Evolutionary conservation across 192 early-diverging fungal genomes (phyloP).

Genomic region (Coemansia asiatica): DNA sequence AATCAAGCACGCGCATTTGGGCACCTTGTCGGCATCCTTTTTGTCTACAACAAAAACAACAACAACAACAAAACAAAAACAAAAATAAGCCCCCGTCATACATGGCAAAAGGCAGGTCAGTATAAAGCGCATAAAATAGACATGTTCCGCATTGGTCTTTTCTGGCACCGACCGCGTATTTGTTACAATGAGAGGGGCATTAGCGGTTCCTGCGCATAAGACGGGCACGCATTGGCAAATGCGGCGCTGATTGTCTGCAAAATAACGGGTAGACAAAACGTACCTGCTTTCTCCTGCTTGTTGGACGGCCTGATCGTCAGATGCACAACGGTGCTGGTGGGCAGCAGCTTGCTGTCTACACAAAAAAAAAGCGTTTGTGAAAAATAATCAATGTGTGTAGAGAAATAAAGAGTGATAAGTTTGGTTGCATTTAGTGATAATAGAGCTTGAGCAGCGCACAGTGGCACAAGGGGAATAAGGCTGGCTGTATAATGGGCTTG

Average conservation of each 20-base stretch:
- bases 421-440: background rate
- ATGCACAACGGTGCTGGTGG: conserved; percentile 19
- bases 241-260: background rate
- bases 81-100: background rate
- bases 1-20: conserved; percentile 49
- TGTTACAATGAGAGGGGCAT: too few species aligned
- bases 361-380: background rate
- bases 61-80: background rate
- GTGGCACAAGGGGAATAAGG: background rate
- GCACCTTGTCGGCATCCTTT: conserved; percentile 40
- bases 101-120: too few species aligned
- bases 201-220: background rate
- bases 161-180: background rate
- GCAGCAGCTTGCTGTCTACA: conserved; percentile 31
- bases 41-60: conserved; percentile 29
- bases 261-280: background rate
- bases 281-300: conserved; percentile 33
- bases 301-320: conserved; percentile 21
- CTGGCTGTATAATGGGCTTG: background rate
- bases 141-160: conserved; percentile 7
- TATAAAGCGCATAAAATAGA: background rate
- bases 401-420: background rate
- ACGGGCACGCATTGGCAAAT: too few species aligned
- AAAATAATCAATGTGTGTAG: background rate
- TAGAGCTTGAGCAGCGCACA: background rate